Base-by-base conservation (phyloP, 257 asterid species). In the Forsythia viridissima region DNA sequence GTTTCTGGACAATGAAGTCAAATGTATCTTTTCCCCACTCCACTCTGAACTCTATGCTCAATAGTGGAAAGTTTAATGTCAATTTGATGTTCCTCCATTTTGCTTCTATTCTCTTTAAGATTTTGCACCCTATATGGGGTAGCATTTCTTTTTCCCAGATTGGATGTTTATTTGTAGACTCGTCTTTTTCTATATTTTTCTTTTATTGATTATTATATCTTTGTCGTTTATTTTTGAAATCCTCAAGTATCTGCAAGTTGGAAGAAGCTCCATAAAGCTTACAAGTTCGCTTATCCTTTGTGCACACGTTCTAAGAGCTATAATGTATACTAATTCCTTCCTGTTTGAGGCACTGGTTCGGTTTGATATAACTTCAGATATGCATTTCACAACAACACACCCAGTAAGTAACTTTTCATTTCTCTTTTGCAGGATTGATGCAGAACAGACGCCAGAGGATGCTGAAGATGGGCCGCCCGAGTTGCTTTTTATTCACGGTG, bases 391-490 rank as follows among this genome's bases (percentile, higher is more conserved):
- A 61, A 30, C 8, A 61, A 52, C 63, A 16, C 61, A 11, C 24
- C 63, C 34, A 2, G 61, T 15, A 55, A 44, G 24, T 81, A 57
- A 51, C 61, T 75, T 38, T 44, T 57, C 16, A 59, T 73, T 43
- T 68, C 74, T 15, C 18, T 0, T 42, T 40, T 13, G 76, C 61
- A 94, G 99, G 90, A 94, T 94, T 38, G 99, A 92, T 4, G 97
- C 91, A 81, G 97, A 88, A 77, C 99, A 94, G 81, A 88, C 94
- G 10, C 90, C 97, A 7, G 96, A 93, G 80, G 98, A 91, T 77
- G 93, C 96, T 0, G 95, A 89, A 82, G 99, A 94, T 81, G 99
- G 99, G 51, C 98, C 98, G 12, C 96, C 99, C 0, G 99, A 94
- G 92, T 73, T 94, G 81, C 86, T 94, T 24, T 94, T 94, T 87